Evolutionary conservation across 139 green algal species (phyloP).

Genomic region (Chlorella sp.): DNA sequence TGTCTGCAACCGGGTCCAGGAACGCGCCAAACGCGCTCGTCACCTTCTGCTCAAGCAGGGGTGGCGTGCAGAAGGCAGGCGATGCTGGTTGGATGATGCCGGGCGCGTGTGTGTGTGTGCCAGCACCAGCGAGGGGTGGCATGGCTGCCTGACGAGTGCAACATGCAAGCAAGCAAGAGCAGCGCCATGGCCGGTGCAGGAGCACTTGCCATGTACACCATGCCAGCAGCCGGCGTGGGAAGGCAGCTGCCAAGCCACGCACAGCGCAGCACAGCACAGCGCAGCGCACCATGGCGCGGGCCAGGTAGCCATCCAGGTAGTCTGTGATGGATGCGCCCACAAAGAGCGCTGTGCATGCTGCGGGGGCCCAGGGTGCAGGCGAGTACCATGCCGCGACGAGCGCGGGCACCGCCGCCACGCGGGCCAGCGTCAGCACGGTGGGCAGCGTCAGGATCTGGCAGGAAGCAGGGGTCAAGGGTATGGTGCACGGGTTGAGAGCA

Average conservation of each 20-base stretch:
- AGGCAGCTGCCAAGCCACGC: neutral
- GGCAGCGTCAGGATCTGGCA: slow-evolving; percentile 84
- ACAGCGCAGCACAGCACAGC: neutral
- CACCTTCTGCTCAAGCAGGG: slow-evolving; percentile 55
- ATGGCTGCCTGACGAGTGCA: too few species aligned
- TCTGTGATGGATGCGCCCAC: slow-evolving; percentile 89
- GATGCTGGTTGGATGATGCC: too few species aligned
- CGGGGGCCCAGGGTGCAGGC: slow-evolving; percentile 43
- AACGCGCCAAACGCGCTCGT: slow-evolving; percentile 92
- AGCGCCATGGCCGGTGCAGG: neutral
- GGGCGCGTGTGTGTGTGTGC: too few species aligned
- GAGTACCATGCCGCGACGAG: slow-evolving; percentile 79
- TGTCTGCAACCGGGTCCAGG: slow-evolving; percentile 96
- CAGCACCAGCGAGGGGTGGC: too few species aligned
- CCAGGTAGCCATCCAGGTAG: slow-evolving; percentile 95
- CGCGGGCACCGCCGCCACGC: slow-evolving; percentile 86
- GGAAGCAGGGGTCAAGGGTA: neutral
- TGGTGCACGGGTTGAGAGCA: too few species aligned
- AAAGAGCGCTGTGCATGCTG: slow-evolving; percentile 75
- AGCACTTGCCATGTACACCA: neutral
- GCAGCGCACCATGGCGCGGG: slow-evolving; percentile 79
- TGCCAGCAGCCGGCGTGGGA: neutral
- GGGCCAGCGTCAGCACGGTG: slow-evolving; percentile 86
- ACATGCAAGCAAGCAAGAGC: neutral
- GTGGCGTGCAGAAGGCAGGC: neutral